phyloP scores from a whole-genome alignment of 345 rosid species.

The Streptanthus diversifolius region DNA sequence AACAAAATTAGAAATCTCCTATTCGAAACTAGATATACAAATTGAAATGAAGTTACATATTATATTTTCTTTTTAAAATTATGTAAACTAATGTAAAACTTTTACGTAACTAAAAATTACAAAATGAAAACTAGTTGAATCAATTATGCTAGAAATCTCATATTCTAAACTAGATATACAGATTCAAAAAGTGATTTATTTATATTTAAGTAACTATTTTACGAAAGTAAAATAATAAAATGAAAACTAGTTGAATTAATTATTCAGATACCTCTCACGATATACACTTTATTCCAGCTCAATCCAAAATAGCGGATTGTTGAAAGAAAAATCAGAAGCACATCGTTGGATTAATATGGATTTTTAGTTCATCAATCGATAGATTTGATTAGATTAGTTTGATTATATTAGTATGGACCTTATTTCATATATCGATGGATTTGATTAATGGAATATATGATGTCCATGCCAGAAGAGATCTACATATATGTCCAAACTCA shows the following conservation, averaged over 20 bases:
- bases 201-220: background rate
- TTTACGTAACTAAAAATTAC: background rate
- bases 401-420: background rate
- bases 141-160: background rate
- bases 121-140: background rate
- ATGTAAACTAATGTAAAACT: background rate
- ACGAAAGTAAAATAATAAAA: background rate
- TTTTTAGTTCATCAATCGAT: background rate
- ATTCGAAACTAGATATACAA: background rate
- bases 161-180: background rate
- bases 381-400: background rate
- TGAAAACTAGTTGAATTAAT: background rate
- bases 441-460: background rate
- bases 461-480: background rate
- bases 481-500: background rate
- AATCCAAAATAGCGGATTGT: background rate
- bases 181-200: background rate
- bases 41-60: background rate
- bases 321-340: background rate
- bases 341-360: background rate
- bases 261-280: background rate
- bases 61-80: background rate
- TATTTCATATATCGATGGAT: background rate
- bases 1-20: background rate
- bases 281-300: background rate